Base-by-base conservation (phyloP, 2,329 filamentous ascomycete species). In the Amesomyces nigricolor region DNA sequence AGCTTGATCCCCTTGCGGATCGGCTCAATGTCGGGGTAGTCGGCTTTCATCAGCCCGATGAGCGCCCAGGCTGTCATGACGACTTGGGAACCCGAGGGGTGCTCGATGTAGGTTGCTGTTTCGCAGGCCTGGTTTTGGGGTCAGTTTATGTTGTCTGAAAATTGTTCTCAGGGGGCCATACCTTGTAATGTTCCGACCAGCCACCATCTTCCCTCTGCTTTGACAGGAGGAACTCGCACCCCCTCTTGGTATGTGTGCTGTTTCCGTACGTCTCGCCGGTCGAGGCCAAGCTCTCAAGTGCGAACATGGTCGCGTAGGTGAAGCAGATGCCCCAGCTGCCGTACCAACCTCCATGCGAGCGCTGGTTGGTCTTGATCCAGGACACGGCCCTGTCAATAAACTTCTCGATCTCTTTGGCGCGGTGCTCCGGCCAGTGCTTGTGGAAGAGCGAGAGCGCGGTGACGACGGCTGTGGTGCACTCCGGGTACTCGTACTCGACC, bases 311-410 rank as follows among this genome's bases (percentile, higher is more conserved):
- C 0, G 91, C 94, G 68, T 99, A 99, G 0, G 91, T 96, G 71
- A 95, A 99, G 74, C 94, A 99, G 65, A 99, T 95, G 51, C 89
- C 94, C 94, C 94, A 99, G 67, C 85, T 91, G 45, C 94, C 94
- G 68, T 99, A 97, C 94, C 94, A 99, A 58, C 87, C 88, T n/a
- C 94, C 94, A 63, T 97, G 90, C 0, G 78, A 70, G 2, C 81
- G 77, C 71, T 97, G 94, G 3, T 85, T 81, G 2, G 78, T 78
- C 67, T 91, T 88, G 71, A 99, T 95, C 75, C 91, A 97, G 48
- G 78, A 74, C 1, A 96, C 82, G 0, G 91, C 91, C 38, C 85
- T 80, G 17, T 75, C 74, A 62, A 94, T 86, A 64, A 94, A 90
- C 0, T 67, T 68, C 8, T 81, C 76, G 62, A 99, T 92, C 58